Evolutionary conservation across 371 early-diverging fungal genomes (phyloP), one percentile per base, ranked within the genome.

Genomic region (Apophysomyces ossiformis): DNA sequence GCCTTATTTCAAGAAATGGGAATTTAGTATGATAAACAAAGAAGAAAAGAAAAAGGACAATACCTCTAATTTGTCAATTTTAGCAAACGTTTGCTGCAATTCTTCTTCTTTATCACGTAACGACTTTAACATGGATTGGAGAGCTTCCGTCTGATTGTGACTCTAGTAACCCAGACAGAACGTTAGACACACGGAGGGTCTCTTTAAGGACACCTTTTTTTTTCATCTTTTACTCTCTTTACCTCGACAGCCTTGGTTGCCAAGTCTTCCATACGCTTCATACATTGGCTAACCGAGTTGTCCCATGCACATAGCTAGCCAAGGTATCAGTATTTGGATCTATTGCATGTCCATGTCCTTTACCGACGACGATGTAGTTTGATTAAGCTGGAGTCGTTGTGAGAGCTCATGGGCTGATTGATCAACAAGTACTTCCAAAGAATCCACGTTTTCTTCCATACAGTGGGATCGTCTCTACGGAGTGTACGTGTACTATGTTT

Each of bases 21-120:
- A 37, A 18, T 7, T 7, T 15, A 59, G 9, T n/a, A 61, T 47
- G 37, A 26, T 1, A 26, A 58, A 37, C 35, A 36, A n/a, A n/a
- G 6, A 26, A 62, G 7, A 57, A 36, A 37, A n/a, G 4, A 26
- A 47, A 38, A 45, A 21, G 4, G n/a, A 57, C 39, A 41, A 13
- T 66, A 73, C 74, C 59, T 81, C 81, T n/a, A 81, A 13, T 32
- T 68, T 72, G 69, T 81, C 81, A 64, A 81, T 81, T 54, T 69
- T 68, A 16, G 69, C 66, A 69, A 81, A 81, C 1, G 74, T 63
- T 5, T 37, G 15, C 41, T 71, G 57, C 37, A 81, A 39, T 46
- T 63, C 67, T 15, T 67, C 57, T 12, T 67, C 43, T 18, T 74
- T 68, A 32, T 71, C 64, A 26, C 59, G 63, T 45, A 81, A 41